Evolutionary conservation across 208 protist genomes (phyloP).

Genomic region (Trypanosoma platydactyli): DNA sequence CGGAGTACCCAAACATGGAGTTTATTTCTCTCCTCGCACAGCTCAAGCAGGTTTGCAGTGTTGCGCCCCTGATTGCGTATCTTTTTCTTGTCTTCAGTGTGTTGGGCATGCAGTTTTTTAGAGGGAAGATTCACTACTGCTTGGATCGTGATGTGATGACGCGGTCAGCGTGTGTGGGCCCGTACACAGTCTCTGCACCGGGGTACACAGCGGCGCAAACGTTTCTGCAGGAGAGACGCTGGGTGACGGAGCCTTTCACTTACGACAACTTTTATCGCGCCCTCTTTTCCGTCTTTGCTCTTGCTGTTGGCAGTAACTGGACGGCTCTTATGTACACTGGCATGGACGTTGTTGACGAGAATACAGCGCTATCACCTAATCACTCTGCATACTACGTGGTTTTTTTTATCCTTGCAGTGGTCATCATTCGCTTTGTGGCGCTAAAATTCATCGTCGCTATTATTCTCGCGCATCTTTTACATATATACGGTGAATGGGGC

Average conservation of each 20-base stretch:
- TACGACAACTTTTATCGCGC: slow-evolving; percentile 63
- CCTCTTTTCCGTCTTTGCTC: slow-evolving; percentile 57
- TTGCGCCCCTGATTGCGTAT: slow-evolving; percentile 31
- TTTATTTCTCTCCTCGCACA: slow-evolving; percentile 26
- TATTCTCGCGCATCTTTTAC: slow-evolving; percentile 25
- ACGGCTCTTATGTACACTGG: slow-evolving; percentile 45
- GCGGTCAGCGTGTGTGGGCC: slow-evolving; percentile 19
- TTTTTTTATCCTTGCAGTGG: slow-evolving; percentile 36
- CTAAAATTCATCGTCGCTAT: slow-evolving; percentile 32
- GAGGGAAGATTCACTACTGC: slow-evolving; percentile 43
- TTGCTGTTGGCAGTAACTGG: slow-evolving; percentile 52
- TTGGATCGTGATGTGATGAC: slow-evolving; percentile 27
- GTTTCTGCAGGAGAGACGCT: slow-evolving; percentile 15
- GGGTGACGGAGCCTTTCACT: slow-evolving; percentile 28
- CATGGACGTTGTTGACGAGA: slow-evolving; percentile 34
- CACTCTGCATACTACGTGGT: slow-evolving; percentile 40
- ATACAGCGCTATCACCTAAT: slow-evolving; percentile 13
- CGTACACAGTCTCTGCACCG: slow-evolving; percentile 16
- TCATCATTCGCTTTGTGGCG: slow-evolving; percentile 43
- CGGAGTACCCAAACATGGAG: slow-evolving; percentile 36
- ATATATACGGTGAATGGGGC: slow-evolving; percentile 8
- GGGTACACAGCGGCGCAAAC: slow-evolving; percentile 13
- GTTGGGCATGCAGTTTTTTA: slow-evolving; percentile 55
- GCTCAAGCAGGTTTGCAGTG: slow-evolving; percentile 26
- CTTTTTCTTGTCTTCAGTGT: slow-evolving; percentile 50